phyloP scores from a whole-genome alignment of 192 early-diverging fungal genomes.

The Umbelopsis vinacea region DNA sequence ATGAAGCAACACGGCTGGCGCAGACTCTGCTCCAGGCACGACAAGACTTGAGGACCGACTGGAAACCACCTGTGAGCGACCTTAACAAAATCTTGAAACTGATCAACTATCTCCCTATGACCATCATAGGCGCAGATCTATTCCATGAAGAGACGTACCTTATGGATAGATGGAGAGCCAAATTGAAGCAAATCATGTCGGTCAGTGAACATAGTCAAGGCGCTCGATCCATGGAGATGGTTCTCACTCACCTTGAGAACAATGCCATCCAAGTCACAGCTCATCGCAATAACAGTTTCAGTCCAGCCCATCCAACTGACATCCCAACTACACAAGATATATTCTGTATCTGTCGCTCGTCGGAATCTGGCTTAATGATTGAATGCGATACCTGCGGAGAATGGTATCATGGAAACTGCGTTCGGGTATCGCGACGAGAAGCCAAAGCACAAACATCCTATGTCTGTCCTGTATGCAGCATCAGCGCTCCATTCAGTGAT shows the following conservation, averaged over 20 bases:
- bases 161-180: constrained; percentile 16
- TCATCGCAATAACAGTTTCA: neutral
- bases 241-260: constrained; percentile 8
- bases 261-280: constrained; percentile 21
- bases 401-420: constrained; percentile 67
- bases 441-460: constrained; percentile 50
- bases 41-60: constrained; percentile 8
- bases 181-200: constrained; percentile 1
- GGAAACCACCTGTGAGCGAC: constrained; percentile 12
- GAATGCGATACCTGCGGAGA: constrained; percentile 70
- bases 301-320: neutral
- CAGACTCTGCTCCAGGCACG: neutral
- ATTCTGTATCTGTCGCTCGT: constrained; percentile 66
- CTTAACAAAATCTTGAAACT: constrained; percentile 8
- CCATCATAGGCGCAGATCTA: neutral
- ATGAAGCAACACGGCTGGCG: neutral
- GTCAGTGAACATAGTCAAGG: constrained; percentile 16
- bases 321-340: neutral
- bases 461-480: constrained; percentile 62
- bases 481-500: neutral
- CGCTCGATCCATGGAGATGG: constrained; percentile 10
- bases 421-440: constrained; percentile 50
- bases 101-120: constrained; percentile 5
- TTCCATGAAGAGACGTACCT: neutral
- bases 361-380: constrained; percentile 69